Conservation (phyloP, 768 basidiomycete genomes). For the Suillus subluteus region DNA sequence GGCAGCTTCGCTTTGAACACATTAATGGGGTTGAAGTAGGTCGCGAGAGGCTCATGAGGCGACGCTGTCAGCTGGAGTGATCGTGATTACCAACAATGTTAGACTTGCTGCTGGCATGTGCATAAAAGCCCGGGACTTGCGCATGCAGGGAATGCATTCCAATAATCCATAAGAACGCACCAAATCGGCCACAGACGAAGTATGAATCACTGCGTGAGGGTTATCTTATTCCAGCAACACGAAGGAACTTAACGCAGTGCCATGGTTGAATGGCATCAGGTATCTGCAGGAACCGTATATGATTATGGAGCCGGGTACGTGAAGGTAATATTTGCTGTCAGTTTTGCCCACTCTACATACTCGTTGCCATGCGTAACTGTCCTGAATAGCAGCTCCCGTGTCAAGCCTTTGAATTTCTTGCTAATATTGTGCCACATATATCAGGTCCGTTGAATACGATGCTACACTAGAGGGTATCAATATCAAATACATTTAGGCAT, state of each 20-base stretch:
- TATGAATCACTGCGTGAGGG: not conserved
- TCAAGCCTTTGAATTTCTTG: not conserved
- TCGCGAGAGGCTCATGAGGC: not conserved
- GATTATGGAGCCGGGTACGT: not conserved
- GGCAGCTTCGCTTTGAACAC: not conserved
- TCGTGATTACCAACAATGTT: not conserved
- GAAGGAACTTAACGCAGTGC: not conserved
- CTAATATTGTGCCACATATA: conserved; percentile 6
- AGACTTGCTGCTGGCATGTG: not conserved
- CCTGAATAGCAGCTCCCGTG: not conserved
- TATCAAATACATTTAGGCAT: not conserved
- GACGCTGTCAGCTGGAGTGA: not conserved
- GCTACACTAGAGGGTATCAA: conserved; percentile 9
- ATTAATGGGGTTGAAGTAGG: not conserved
- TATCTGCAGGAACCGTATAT: not conserved
- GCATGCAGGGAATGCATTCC: not conserved
- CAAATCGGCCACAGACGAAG: not conserved
- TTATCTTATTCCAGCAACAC: not conserved
- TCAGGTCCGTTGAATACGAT: conserved; percentile 2
- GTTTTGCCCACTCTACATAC: not conserved
- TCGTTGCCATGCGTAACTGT: not conserved
- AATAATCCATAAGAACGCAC: not conserved
- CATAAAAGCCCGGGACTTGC: not conserved
- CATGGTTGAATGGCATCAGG: not conserved
- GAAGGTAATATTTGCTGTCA: not conserved